phyloP scores from a whole-genome alignment of 2,329 filamentous ascomycete species.

The Rhexocercosporidium sp. region DNA sequence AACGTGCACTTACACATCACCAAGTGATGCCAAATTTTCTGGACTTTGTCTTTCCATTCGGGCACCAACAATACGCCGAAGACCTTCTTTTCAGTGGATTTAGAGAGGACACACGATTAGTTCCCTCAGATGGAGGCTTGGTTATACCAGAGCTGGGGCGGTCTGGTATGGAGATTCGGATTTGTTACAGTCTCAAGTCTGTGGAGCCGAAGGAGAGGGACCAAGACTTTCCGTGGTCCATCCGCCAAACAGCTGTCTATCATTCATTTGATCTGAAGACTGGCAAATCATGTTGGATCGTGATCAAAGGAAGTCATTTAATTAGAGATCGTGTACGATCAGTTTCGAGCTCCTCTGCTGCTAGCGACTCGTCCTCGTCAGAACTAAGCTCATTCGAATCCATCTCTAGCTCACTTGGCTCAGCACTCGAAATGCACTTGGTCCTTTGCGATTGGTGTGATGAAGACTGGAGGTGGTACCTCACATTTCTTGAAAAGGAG shows the following conservation, averaged over 20 bases:
- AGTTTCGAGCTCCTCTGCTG: background rate
- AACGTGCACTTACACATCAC: constrained; percentile 37
- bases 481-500: constrained; percentile 43
- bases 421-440: constrained; percentile 43
- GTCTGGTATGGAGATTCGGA: constrained; percentile 44
- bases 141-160: constrained; percentile 41
- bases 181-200: constrained; percentile 49
- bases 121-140: constrained; percentile 12
- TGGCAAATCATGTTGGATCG: constrained; percentile 44
- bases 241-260: constrained; percentile 45
- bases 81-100: constrained; percentile 48
- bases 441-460: constrained; percentile 45
- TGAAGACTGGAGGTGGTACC: constrained; percentile 51
- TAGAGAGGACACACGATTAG: constrained; percentile 38
- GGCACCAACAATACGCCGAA: constrained; percentile 37
- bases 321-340: constrained; percentile 41
- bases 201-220: constrained; percentile 37
- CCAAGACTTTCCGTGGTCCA: constrained; percentile 42
- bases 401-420: constrained; percentile 26
- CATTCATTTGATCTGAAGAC: constrained; percentile 47
- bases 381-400: constrained; percentile 18
- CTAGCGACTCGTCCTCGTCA: background rate
- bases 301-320: constrained; percentile 45
- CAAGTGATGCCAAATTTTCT: constrained; percentile 45
- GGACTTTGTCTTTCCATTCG: constrained; percentile 48